Evolutionary conservation across 164 flowering plant genomes (phyloP).

Genomic region (Stephania japonica): DNA sequence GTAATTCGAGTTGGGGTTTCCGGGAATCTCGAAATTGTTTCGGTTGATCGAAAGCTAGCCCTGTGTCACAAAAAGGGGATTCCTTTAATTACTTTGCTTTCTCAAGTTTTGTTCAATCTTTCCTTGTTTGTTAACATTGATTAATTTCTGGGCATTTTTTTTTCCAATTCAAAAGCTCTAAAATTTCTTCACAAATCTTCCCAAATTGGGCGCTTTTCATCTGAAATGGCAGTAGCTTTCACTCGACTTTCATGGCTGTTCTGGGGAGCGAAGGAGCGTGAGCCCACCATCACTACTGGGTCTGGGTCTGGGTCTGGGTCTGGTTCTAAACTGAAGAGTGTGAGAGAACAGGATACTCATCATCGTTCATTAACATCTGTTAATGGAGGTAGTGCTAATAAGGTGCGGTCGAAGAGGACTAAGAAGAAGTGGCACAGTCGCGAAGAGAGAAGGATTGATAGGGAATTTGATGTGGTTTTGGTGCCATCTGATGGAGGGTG

Average conservation of each 20-base stretch:
- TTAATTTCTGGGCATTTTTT: too few species aligned
- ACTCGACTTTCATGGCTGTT: constrained; percentile 45
- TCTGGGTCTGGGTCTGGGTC: constrained; percentile 11
- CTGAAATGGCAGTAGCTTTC: constrained; percentile 38
- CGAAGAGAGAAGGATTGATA: constrained; percentile 61
- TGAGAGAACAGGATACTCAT: constrained; percentile 28
- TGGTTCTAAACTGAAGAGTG: neutral
- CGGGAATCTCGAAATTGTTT: constrained; percentile 2
- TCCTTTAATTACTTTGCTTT: neutral
- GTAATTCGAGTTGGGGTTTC: neutral
- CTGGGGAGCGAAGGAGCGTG: constrained; percentile 42
- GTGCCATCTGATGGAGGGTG: constrained; percentile 87
- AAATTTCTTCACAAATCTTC: constrained; percentile 2
- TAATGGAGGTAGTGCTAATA: constrained; percentile 12
- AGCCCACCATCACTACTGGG: constrained; percentile 21
- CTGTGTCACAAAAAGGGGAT: neutral
- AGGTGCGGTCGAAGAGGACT: constrained; percentile 37
- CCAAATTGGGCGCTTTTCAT: neutral
- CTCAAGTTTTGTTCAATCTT: neutral
- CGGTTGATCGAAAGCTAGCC: neutral
- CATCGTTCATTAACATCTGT: constrained; percentile 28
- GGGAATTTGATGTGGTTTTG: constrained; percentile 70
- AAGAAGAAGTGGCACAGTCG: constrained; percentile 71
- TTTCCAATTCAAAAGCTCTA: neutral
- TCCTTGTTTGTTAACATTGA: too few species aligned